Evolutionary conservation across 768 basidiomycete species (phyloP), one percentile per base, ranked within the genome.

Genomic region (Glaciozyma antarctica): DNA sequence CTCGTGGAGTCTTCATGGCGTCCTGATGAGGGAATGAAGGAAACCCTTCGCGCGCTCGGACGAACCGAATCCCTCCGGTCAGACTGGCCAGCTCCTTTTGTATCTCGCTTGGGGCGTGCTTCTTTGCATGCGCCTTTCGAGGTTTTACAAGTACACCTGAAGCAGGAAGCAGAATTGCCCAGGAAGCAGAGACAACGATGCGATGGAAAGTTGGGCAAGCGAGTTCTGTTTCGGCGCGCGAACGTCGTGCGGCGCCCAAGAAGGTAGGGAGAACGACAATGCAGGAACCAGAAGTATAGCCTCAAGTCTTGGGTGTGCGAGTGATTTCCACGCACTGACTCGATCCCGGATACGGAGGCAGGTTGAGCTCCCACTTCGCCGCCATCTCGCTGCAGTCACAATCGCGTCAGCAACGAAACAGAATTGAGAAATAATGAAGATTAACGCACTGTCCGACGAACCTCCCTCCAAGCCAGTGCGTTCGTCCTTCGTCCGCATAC

Each of bases 391-490:
- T 95, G 72, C n/a, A 8, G 51, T 1, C 30, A 24, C 45, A 3
- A 30, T 32, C 41, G 34, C 32, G 21, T 43, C 47, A 41, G 7
- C 56, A 22, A 41, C 9, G 2, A 28, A 34, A 17, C 21, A 49
- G 43, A 17, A 28, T 22, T 4, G 34, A 15, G 30, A 43, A 49
- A 6, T 51, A 53, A 34, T 63, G 60, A 57, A 24, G 47, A 53
- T 58, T 0, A n/a, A 79, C 86, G 71, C 71, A 93, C 92, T 81
- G 87, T 8, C 92, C 85, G 24, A 98, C 82, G 75, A 99, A 99
- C 66, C 95, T 80, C 2, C 95, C 95, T 2, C 94, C 95, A 2
- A 98, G 81, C 75, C 90, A 95, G 79, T 99, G 95, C 44, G 83
- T 80, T 16, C 93, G 91, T 32, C 70, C 66, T 0, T 19, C n/a